A percentile compares a stretch with the other conserved stretches of the same genome.
Conservation (phyloP, 768 basidiomycete genomes). For the Suillus discolor region DNA sequence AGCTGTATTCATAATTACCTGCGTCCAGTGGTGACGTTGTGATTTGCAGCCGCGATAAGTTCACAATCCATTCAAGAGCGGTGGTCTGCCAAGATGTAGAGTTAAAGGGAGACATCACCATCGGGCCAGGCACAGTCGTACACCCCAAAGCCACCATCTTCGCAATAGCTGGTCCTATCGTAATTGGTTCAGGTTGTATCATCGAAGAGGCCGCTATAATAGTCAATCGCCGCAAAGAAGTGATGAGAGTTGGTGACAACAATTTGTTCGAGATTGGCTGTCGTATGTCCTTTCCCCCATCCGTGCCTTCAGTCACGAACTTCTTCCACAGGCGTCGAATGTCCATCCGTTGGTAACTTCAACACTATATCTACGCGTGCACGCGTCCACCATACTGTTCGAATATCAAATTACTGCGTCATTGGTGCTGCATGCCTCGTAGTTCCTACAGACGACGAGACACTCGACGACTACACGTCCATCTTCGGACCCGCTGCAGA, state of each 20-base stretch:
- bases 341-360: conserved; percentile 76
- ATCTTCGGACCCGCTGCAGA: conserved; percentile 80
- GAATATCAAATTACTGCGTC: conserved; percentile 78
- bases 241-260: conserved; percentile 92
- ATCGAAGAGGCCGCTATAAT: conserved; percentile 91
- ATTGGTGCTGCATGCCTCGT: conserved; percentile 82
- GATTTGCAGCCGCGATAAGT: conserved; percentile 73
- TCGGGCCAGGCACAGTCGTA: conserved; percentile 88
- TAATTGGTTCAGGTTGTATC: conserved; percentile 86
- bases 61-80: conserved; percentile 88
- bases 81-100: conserved; percentile 94
- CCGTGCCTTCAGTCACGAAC: background rate
- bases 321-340: conserved; percentile 71
- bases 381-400: conserved; percentile 81
- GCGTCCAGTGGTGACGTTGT: background rate
- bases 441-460: conserved; percentile 77
- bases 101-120: conserved; percentile 91
- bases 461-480: conserved; percentile 80
- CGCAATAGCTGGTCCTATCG: conserved; percentile 87
- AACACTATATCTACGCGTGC: conserved; percentile 88
- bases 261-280: conserved; percentile 95
- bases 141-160: conserved; percentile 95
- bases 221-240: conserved; percentile 86
- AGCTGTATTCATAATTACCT: background rate
- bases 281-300: conserved; percentile 54